Conservation (phyloP, 2,329 filamentous ascomycete species). For the Didymella pinodella region DNA sequence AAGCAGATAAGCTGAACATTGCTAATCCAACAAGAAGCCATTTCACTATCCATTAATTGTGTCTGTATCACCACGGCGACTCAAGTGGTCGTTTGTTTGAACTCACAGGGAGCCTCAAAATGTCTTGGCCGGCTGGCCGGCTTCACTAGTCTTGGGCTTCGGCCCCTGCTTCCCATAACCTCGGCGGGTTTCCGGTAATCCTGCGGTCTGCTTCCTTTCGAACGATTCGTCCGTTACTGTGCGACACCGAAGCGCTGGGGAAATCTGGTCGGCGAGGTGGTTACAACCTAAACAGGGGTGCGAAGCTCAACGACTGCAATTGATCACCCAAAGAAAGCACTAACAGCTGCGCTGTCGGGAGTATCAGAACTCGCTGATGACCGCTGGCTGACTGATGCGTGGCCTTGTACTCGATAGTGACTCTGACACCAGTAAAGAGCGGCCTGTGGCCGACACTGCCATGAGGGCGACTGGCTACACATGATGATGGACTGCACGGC, state of each 20-base stretch:
- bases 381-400: neutral
- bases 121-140: neutral
- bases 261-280: conserved; percentile 7
- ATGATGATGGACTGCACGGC: neutral
- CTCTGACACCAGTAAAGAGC: neutral
- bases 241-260: conserved; percentile 3
- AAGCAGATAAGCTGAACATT: neutral
- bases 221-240: conserved; percentile 13
- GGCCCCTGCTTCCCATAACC: neutral
- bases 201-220: conserved; percentile 1
- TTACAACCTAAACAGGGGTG: neutral
- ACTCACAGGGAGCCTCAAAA: neutral
- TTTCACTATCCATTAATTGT: neutral
- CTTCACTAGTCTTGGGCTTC: neutral
- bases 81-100: neutral
- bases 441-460: neutral
- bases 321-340: neutral
- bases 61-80: neutral
- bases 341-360: neutral
- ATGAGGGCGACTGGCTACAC: neutral
- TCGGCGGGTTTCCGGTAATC: neutral
- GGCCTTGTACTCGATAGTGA: neutral
- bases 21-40: neutral
- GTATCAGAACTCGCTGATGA: too few species aligned
- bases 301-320: neutral